phyloP scores from a whole-genome alignment of 768 basidiomycete genomes.

The Pleurotus tuoliensis region DNA sequence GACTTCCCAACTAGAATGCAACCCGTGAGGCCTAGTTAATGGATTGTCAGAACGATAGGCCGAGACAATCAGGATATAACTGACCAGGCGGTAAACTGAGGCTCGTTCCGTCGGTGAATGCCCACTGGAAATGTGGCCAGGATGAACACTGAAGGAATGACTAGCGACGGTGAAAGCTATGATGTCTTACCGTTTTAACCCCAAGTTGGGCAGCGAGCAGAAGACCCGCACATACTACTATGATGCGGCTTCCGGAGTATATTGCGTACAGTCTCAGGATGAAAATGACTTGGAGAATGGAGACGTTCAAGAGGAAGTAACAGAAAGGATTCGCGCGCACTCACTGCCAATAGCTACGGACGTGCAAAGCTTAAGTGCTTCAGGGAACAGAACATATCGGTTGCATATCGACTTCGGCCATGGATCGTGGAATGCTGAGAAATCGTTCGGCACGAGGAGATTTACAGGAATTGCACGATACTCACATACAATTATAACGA shows the following conservation, averaged over 20 bases:
- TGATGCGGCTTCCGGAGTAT: slow-evolving; percentile 17
- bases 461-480: background rate
- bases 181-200: slow-evolving; percentile 28
- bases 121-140: slow-evolving; percentile 21
- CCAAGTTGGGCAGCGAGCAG: slow-evolving; percentile 23
- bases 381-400: slow-evolving; percentile 30
- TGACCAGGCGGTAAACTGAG: slow-evolving; percentile 26
- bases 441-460: background rate
- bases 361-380: slow-evolving; percentile 29
- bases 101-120: slow-evolving; percentile 30
- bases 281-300: slow-evolving; percentile 20
- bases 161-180: too few species aligned
- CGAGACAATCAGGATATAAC: background rate
- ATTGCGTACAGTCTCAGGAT: slow-evolving; percentile 27
- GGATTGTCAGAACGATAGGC: background rate
- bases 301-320: background rate
- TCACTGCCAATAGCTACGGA: slow-evolving; percentile 27
- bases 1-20: slow-evolving; percentile 31
- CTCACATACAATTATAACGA: slow-evolving; percentile 31
- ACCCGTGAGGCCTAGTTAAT: slow-evolving; percentile 24
- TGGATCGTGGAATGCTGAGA: slow-evolving; percentile 27
- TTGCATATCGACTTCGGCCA: slow-evolving; percentile 30
- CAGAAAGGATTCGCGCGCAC: background rate
- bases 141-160: too few species aligned
- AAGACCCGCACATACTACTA: slow-evolving; percentile 16